Percentiles rank a stretch among this genome's conserved stretches.
phyloP scores from a whole-genome alignment of 2,329 filamentous ascomycete species.

The Claviceps arundinis region DNA sequence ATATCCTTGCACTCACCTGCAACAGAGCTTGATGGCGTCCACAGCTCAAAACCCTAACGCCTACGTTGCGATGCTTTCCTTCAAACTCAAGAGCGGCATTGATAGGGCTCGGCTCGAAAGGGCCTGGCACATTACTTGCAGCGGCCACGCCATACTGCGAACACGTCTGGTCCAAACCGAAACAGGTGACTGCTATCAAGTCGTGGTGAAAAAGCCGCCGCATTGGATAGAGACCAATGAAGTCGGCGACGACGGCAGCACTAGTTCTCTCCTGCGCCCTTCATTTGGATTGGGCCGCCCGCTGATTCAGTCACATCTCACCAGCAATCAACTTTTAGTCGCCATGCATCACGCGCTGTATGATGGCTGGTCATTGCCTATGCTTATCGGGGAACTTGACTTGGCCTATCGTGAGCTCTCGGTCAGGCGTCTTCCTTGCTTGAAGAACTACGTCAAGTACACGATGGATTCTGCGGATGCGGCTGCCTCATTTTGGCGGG shows the following conservation, averaged over 20 bases:
- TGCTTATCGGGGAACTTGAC: not conserved
- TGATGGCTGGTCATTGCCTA: constrained; percentile 1
- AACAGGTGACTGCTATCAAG: not conserved
- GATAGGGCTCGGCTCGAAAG: not conserved
- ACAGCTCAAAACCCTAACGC: not conserved
- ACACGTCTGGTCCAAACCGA: not conserved
- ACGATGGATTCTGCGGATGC: not conserved
- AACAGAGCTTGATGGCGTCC: not conserved
- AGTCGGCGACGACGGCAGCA: not conserved
- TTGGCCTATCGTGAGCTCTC: not conserved
- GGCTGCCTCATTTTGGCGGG: not conserved
- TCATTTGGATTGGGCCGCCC: not conserved
- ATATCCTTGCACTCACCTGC: not conserved
- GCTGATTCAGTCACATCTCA: not conserved
- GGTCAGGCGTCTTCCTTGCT: not conserved
- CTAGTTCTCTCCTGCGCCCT: not conserved
- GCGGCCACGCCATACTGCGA: not conserved
- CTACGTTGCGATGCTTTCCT: not conserved
- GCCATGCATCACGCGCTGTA: not conserved
- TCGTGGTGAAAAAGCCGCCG: not conserved
- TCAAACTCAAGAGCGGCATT: not conserved
- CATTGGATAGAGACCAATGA: not conserved
- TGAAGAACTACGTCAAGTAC: not conserved
- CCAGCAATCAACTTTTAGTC: not conserved
- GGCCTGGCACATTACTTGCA: not conserved